Conservation (phyloP, 176 grass and related monocot genomes). For the Calamus simplicifolius region DNA sequence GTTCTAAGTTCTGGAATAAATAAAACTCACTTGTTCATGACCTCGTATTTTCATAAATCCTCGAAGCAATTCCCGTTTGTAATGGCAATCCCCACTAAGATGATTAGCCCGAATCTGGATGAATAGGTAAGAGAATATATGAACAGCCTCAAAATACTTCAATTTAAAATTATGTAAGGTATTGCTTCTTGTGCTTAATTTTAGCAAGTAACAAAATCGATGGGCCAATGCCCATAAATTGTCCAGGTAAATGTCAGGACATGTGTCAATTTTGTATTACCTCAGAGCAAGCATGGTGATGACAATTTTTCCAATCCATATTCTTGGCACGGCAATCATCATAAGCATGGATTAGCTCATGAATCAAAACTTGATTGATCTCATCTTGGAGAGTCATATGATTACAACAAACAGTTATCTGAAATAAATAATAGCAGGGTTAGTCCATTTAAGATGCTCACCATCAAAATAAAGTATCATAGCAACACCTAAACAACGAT, state of each 20-base stretch:
- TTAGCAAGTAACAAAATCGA: no score
- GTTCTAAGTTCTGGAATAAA: not conserved
- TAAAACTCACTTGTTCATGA: conserved; percentile 68
- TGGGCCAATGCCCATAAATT: no score
- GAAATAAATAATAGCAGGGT: conserved; percentile 9
- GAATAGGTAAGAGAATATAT: conserved; percentile 6
- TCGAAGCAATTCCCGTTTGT: conserved; percentile 70
- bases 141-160: not conserved
- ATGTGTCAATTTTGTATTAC: not conserved
- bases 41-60: conserved; percentile 93
- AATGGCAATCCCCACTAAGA: conserved; percentile 93
- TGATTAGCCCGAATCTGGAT: conserved; percentile 89
- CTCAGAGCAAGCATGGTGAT: conserved; percentile 95
- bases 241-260: no score
- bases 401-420: conserved; percentile 85
- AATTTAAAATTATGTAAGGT: no score
- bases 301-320: conserved; percentile 79
- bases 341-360: conserved; percentile 91
- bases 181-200: no score
- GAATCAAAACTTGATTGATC: conserved; percentile 71
- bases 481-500: no score
- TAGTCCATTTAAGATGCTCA: no score
- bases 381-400: conserved; percentile 49
- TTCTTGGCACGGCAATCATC: conserved; percentile 85
- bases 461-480: no score